Base-by-base conservation (phyloP, 352 stramenopile species). In the Phytophthora sp. region DNA sequence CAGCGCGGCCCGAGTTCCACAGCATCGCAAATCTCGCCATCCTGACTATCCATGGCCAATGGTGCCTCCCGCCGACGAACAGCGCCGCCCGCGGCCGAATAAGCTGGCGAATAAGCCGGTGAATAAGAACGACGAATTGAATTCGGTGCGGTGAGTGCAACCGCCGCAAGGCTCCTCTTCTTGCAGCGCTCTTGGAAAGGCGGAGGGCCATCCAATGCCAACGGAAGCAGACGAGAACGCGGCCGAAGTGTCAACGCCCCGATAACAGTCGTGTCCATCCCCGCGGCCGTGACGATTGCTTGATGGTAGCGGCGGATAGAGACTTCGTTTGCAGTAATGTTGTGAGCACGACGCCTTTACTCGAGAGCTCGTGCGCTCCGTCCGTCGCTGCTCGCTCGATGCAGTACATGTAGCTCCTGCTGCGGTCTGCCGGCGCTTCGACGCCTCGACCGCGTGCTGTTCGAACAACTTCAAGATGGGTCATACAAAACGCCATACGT, bases 1-100 rank as follows among this genome's bases (percentile, higher is more conserved):
- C 66, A 71, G 38, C 11, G 7, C 35, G n/a, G n/a, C n/a, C n/a
- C n/a, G 32, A 32, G 49, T 54, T 48, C 60, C 54, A 67, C 60
- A 63, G 53, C 49, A 70, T 71, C 49, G 43, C 66, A 71, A 67
- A 71, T 74, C 66, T 42, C 35, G 20, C 50, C 55, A 73, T 69
- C 64, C 46, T 62, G 54, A 63, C 54, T 66, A 68, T 74, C 49
- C 60, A 63, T 20, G 34, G 13, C 6, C 28, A 6, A 11, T 11
- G 34, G 4, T 41, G 35, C 35, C n/a, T n/a, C n/a, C n/a, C n/a
- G n/a, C n/a, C n/a, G n/a, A n/a, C n/a, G n/a, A n/a, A n/a, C n/a
- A n/a, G n/a, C n/a, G n/a, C n/a, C n/a, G n/a, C n/a, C n/a, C n/a
- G 34, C 15, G 34, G 17, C 27, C 15, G 43, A 52, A 54, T 10